phyloP scores from a whole-genome alignment of 2,329 filamentous ascomycete species.

The Stemphylium lycopersici region DNA sequence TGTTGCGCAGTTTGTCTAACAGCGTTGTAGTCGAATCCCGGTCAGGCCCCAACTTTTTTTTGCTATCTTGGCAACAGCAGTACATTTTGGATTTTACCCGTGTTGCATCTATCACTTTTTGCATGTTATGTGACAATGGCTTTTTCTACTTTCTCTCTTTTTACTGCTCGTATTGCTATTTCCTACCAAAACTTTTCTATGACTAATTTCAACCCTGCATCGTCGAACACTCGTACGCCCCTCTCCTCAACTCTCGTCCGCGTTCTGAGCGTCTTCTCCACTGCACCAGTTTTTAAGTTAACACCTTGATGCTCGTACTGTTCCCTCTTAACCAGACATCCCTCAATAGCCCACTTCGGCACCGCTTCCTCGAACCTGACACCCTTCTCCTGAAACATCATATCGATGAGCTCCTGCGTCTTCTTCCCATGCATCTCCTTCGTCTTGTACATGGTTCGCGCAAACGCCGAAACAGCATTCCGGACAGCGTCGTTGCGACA shows the following conservation, averaged over 20 bases:
- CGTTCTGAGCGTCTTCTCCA: constrained; percentile 31
- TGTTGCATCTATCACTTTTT: too few species aligned
- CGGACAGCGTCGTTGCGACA: constrained; percentile 41
- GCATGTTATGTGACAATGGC: too few species aligned
- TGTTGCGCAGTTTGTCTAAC: constrained; percentile 12
- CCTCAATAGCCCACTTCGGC: constrained; percentile 42
- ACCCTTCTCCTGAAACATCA: constrained; percentile 34
- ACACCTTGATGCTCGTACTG: constrained; percentile 37
- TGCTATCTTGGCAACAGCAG: too few species aligned
- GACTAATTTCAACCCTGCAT: constrained; percentile 31
- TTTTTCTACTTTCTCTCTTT: not conserved
- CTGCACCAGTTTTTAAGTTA: constrained; percentile 34
- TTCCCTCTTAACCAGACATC: constrained; percentile 40
- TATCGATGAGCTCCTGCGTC: constrained; percentile 26
- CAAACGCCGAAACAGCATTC: constrained; percentile 37
- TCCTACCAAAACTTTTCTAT: constrained; percentile 33
- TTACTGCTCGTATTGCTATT: not conserved
- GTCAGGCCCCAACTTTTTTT: constrained; percentile 33
- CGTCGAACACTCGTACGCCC: constrained; percentile 32
- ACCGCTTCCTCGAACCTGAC: constrained; percentile 34
- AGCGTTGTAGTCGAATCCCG: constrained; percentile 33
- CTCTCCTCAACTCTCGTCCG: constrained; percentile 34
- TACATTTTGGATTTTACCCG: too few species aligned
- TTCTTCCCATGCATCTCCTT: constrained; percentile 36
- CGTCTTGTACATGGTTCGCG: constrained; percentile 33